Evolutionary conservation across 2,329 filamentous ascomycete genomes (phyloP).

Genomic region (Aspergillus pseudoviridinutans): DNA sequence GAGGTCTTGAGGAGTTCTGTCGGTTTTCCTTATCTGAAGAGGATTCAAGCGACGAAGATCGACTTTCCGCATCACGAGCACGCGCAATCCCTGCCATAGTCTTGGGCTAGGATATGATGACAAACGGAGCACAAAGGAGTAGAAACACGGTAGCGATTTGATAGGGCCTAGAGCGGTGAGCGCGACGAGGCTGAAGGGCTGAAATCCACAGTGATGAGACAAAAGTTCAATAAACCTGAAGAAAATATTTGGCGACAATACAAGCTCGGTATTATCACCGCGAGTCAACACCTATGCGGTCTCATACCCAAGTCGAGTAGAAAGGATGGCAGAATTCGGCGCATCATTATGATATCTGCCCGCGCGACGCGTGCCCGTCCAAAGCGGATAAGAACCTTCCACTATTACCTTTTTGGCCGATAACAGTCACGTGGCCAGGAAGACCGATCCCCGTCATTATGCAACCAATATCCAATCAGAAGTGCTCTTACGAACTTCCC

Average conservation of each 20-base stretch:
- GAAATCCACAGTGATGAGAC: neutral
- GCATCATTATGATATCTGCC: neutral
- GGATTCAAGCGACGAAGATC: slow-evolving; percentile 31
- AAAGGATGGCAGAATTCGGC: no score
- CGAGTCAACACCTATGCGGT: neutral
- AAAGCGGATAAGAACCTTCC: neutral
- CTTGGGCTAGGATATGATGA: slow-evolving; percentile 14
- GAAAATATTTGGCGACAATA: neutral
- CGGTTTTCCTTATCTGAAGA: slow-evolving; percentile 51
- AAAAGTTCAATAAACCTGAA: neutral
- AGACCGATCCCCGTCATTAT: slow-evolving; percentile 11
- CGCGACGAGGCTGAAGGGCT: slow-evolving; percentile 1
- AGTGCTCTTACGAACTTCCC: neutral
- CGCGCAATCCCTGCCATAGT: slow-evolving; percentile 26
- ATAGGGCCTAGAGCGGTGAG: neutral
- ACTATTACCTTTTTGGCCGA: neutral
- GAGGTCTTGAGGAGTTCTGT: slow-evolving; percentile 17
- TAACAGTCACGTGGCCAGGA: slow-evolving; percentile 6
- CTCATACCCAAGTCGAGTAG: neutral
- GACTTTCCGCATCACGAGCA: slow-evolving; percentile 12
- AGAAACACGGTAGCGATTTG: slow-evolving; percentile 6
- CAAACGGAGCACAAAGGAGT: slow-evolving; percentile 6
- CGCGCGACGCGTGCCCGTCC: neutral
- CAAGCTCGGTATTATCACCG: neutral
- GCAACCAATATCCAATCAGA: slow-evolving; percentile 9